Evolutionary conservation across 2,329 filamentous ascomycete genomes (phyloP), one percentile per base, ranked within the genome.

Genomic region (Cordyceps tenuipes): DNA sequence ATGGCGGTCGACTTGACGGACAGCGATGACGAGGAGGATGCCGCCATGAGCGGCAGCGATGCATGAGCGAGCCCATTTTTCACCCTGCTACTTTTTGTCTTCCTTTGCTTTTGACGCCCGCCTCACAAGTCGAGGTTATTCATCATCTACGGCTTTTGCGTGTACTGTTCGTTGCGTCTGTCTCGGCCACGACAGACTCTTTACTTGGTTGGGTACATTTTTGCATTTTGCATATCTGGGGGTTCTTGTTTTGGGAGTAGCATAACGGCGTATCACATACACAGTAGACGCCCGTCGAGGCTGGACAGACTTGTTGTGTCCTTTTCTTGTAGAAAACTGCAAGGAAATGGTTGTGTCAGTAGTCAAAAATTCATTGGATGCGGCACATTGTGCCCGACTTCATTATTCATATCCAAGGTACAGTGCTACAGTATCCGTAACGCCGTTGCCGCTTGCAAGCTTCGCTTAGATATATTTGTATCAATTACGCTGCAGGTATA

Each of bases 1-100:
- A 63, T 72, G 47, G 72, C 69, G 6, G 72, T 77, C 3, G 77
- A 80, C 58, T 68, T 77, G 60, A 74, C 75, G 15, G 77, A 79
- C 52, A 78, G 77, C 49, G 77, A 79, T 44, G 77, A 80, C 57
- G 78, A 80, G 56, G 74, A 48, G 56, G 74, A 48, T 2, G 54
- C 70, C 21, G 75, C 78, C 51, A 66, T 71, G 46, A 71, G 70
- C 46, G 69, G 70, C 54, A 69, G 71, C 44, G 56, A 62, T 39
- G 46, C 57, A 49, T 61, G 50, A 68, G 66, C 19, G 64, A 31
- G 39, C 36, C 31, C 8, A 3, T 43, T n/a, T 39, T 34, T 17
- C 13, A 41, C 36, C 36, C 21, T 41, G 31, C 13, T 26, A 23
- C 21, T 23, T 43, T 41, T 43, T 41, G 2, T 43, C 39, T 10